phyloP scores from a whole-genome alignment of 2,329 filamentous ascomycete genomes.

The Trichophyton mentagrophytes region DNA sequence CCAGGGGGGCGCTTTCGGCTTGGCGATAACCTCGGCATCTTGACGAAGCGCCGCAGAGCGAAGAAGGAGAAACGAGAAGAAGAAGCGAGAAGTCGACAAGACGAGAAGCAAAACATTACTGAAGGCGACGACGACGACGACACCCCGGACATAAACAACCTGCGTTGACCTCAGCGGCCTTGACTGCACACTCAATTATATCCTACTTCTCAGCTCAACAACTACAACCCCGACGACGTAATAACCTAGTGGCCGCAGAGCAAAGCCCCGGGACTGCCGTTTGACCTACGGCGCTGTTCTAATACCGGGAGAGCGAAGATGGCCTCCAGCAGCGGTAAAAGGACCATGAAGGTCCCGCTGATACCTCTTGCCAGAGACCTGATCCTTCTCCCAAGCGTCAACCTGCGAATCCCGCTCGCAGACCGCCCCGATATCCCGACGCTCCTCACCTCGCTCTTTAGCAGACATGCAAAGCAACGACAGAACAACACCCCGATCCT shows the following conservation, averaged over 20 bases:
- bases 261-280: not conserved
- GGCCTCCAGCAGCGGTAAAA: constrained; percentile 1
- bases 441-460: constrained; percentile 73
- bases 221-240: not conserved
- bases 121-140: not conserved
- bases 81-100: not conserved
- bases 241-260: not conserved
- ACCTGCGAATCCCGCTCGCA: constrained; percentile 70
- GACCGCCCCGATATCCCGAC: constrained; percentile 79
- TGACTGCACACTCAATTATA: not conserved
- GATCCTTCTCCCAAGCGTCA: constrained; percentile 74
- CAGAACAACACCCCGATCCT: constrained; percentile 55
- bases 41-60: not conserved
- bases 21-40: constrained; percentile 2
- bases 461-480: constrained; percentile 50
- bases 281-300: not conserved
- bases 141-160: not conserved
- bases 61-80: not conserved
- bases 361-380: constrained; percentile 69
- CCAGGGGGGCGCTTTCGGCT: not conserved
- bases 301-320: not conserved
- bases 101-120: not conserved
- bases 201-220: not conserved
- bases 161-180: not conserved
- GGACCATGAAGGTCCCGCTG: constrained; percentile 48